phyloP scores from a whole-genome alignment of 768 basidiomycete species.

The Fibroporia radiculosa region DNA sequence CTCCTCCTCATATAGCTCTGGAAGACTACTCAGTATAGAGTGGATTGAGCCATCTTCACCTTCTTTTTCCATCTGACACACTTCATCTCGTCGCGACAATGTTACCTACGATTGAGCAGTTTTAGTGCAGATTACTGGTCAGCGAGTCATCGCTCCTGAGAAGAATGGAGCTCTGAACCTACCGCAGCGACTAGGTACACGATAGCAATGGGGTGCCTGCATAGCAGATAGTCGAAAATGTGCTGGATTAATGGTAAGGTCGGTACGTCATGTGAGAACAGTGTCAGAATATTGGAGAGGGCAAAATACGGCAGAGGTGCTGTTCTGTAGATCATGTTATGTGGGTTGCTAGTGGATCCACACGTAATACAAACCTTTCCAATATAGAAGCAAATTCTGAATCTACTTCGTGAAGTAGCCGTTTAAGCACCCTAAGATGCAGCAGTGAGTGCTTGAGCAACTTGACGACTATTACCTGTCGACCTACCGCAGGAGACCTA shows the following conservation, averaged over 20 bases:
- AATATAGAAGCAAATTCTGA: slow-evolving; percentile 61
- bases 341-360: not conserved
- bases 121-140: not conserved
- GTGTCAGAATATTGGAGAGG: slow-evolving; percentile 81
- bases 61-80: slow-evolving; percentile 51
- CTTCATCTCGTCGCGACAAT: slow-evolving; percentile 62
- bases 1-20: slow-evolving; percentile 44
- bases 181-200: slow-evolving; percentile 85
- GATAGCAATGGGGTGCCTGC: slow-evolving; percentile 69
- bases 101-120: slow-evolving; percentile 44
- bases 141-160: not conserved
- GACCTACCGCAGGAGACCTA: slow-evolving; percentile 65
- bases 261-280: slow-evolving; percentile 90
- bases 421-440: slow-evolving; percentile 55
- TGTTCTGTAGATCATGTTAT: slow-evolving; percentile 31
- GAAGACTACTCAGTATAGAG: slow-evolving; percentile 59
- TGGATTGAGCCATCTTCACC: slow-evolving; percentile 82
- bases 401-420: slow-evolving; percentile 66
- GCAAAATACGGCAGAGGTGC: slow-evolving; percentile 85
- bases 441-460: not conserved
- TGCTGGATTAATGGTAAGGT: slow-evolving; percentile 86
- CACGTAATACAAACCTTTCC: slow-evolving; percentile 41
- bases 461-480: no score
- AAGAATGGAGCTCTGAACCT: slow-evolving; percentile 22
- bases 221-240: slow-evolving; percentile 84